Base-by-base conservation (phyloP, 2,329 filamentous ascomycete species). In the Dothistroma pini region DNA sequence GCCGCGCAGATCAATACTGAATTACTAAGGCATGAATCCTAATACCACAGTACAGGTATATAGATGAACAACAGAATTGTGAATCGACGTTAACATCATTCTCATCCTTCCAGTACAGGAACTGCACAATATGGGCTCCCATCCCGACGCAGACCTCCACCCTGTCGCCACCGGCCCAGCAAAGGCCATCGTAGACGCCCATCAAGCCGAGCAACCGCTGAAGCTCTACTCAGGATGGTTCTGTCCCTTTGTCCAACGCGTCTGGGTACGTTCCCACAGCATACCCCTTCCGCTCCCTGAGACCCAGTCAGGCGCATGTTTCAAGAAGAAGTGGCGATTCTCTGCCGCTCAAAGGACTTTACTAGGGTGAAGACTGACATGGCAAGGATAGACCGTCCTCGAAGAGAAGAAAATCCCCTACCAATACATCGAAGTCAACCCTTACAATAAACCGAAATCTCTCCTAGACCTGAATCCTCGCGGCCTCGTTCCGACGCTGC, bases 391-490 rank as follows among this genome's bases (percentile, higher is more conserved):
- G 87, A 86, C 91, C 63, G 84, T 87, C 1, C 81, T 93, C 11
- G 83, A 86, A 69, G 89, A 92, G 72, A 92, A 93, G 74, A 76
- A 80, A 1, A 88, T 91, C 32, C 83, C 84, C 16, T 88, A 93
- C 72, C 86, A 92, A 74, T 72, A 76, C 66, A 67, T 89, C 65
- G 87, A 90, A 78, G 87, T 91, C 61, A 91, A 92, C 74, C 89
- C 89, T 0, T 91, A 91, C 78, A 78, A 86, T 73, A 92, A 92
- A 70, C 85, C 85, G 0, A 75, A 83, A 9, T 85, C 83, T 1
- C 86, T 92, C 34, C 78, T 93, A n/a, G 19, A 81, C 9, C 79
- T 93, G 64, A 93, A 93, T 70, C 89, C 89, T 0, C 84, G 89
- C 12, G 89, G 89, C 0, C 80, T 93, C 0, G 87, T 93, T 1